A percentile compares a stretch with the other conserved stretches of the same genome.
Conservation (phyloP, 2,329 filamentous ascomycete genomes). For the Colletotrichum camelliae region DNA sequence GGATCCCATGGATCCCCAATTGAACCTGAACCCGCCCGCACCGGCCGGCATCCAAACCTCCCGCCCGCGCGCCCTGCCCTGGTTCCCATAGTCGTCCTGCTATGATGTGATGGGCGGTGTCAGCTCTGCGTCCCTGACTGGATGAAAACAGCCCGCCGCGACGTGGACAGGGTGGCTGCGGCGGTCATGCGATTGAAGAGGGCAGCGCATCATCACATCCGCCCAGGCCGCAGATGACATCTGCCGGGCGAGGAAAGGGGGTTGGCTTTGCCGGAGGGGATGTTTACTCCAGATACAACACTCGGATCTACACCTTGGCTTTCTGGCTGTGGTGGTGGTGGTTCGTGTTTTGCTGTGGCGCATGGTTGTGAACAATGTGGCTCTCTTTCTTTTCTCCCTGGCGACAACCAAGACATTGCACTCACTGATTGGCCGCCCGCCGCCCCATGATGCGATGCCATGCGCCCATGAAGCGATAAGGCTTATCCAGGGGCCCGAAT, state of each 20-base stretch:
- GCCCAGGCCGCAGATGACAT: slow-evolving; percentile 11
- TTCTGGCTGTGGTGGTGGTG: neutral
- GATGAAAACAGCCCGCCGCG: slow-evolving; percentile 14
- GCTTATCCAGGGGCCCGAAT: neutral
- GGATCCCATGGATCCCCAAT: neutral
- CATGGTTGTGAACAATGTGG: neutral
- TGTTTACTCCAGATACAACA: neutral
- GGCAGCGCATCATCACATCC: neutral
- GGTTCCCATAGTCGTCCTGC: neutral
- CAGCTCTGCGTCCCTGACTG: slow-evolving; percentile 6
- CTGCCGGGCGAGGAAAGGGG: slow-evolving; percentile 3
- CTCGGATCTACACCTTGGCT: neutral
- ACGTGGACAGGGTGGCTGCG: slow-evolving; percentile 18
- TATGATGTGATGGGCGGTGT: slow-evolving; percentile 15
- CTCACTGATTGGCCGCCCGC: neutral
- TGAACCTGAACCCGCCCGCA: neutral
- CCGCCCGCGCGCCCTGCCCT: neutral
- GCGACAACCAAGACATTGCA: neutral
- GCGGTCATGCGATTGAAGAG: slow-evolving; percentile 8
- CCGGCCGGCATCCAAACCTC: neutral
- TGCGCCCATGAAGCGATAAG: slow-evolving; percentile 3
- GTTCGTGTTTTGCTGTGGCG: neutral
- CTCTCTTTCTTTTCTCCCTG: neutral
- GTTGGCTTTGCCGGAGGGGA: neutral
- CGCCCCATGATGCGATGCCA: neutral